Conservation (phyloP, 805 yeast genomes). For the Nakazawaea pomicola region DNA sequence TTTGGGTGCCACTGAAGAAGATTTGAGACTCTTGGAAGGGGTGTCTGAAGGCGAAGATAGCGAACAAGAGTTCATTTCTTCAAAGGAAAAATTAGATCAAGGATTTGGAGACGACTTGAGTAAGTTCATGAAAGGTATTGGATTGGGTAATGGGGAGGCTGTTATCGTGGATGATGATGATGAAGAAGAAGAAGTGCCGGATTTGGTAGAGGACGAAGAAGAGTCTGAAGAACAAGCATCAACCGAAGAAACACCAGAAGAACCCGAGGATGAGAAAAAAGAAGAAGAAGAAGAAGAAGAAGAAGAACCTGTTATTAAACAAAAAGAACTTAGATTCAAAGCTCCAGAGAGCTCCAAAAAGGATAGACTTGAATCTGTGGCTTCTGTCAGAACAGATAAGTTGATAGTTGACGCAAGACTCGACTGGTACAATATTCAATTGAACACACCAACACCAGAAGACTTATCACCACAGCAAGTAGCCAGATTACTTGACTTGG, state of each 20-base stretch:
- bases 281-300: constrained; percentile 31
- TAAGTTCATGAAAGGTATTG: constrained; percentile 62
- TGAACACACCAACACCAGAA: constrained; percentile 29
- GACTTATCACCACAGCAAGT: constrained; percentile 49
- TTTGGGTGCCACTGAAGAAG: constrained; percentile 85
- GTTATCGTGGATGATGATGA: constrained; percentile 26
- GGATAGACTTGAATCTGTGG: constrained; percentile 27
- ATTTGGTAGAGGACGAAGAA: constrained; percentile 24
- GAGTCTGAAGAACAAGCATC: constrained; percentile 31
- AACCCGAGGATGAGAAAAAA: constrained; percentile 29
- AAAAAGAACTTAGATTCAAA: constrained; percentile 17
- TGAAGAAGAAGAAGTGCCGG: constrained; percentile 30
- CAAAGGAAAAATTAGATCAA: constrained; percentile 35
- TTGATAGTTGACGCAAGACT: constrained; percentile 55
- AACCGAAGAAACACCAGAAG: constrained; percentile 32
- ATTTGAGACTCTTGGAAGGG: constrained; percentile 57
- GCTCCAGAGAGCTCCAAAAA: constrained; percentile 16
- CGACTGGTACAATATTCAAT: constrained; percentile 72
- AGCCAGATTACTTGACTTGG: constrained; percentile 58
- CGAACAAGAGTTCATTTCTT: constrained; percentile 45
- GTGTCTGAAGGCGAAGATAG: constrained; percentile 47
- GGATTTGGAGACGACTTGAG: constrained; percentile 49
- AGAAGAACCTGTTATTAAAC: constrained; percentile 20
- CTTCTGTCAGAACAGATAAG: constrained; percentile 52
- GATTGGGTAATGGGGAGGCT: constrained; percentile 42